Percentiles rank a stretch among this genome's conserved stretches.
Evolutionary conservation across 1,139 yeast species (phyloP).

Genomic region (Meyerozyma smithsonii): DNA sequence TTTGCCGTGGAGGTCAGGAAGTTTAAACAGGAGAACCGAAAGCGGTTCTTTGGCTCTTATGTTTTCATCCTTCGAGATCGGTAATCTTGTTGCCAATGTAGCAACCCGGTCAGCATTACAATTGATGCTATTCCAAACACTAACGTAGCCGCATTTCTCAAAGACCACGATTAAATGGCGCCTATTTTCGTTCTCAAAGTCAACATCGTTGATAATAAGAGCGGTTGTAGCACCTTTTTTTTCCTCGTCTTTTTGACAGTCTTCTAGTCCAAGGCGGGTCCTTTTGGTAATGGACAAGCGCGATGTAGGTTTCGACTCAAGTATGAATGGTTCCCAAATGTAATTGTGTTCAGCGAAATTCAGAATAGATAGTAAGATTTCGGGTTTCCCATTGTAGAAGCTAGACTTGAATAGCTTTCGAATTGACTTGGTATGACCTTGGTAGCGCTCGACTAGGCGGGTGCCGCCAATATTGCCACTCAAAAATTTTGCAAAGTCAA

Average conservation of each 20-base stretch:
- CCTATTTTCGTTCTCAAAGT: constrained; percentile 16
- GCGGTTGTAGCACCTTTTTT: constrained; percentile 25
- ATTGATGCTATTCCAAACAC: constrained; percentile 62
- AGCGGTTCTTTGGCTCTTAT: constrained; percentile 16
- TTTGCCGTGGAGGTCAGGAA: constrained; percentile 7
- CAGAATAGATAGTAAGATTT: constrained; percentile 35
- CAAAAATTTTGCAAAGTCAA: constrained; percentile 13
- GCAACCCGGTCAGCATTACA: constrained; percentile 28
- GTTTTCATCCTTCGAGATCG: constrained; percentile 9
- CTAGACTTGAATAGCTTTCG: constrained; percentile 58
- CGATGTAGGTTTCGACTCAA: constrained; percentile 13
- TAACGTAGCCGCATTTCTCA: constrained; percentile 49
- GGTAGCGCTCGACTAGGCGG: constrained; percentile 45
- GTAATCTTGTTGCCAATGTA: constrained; percentile 17
- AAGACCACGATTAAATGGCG: constrained; percentile 44
- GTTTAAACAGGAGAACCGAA: constrained; percentile 23
- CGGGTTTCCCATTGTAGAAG: constrained; percentile 20
- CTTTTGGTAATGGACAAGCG: constrained; percentile 32
- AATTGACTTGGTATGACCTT: constrained; percentile 84
- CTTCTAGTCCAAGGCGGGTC: constrained; percentile 21
- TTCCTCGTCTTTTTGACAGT: constrained; percentile 5
- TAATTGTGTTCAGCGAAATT: constrained; percentile 51
- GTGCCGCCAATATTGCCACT: constrained; percentile 1
- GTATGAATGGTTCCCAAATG: constrained; percentile 54
- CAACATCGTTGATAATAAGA: constrained; percentile 29